Evolutionary conservation across 2,329 filamentous ascomycete species (phyloP), one percentile per base, ranked within the genome.

Genomic region (Paraphoma sp.): DNA sequence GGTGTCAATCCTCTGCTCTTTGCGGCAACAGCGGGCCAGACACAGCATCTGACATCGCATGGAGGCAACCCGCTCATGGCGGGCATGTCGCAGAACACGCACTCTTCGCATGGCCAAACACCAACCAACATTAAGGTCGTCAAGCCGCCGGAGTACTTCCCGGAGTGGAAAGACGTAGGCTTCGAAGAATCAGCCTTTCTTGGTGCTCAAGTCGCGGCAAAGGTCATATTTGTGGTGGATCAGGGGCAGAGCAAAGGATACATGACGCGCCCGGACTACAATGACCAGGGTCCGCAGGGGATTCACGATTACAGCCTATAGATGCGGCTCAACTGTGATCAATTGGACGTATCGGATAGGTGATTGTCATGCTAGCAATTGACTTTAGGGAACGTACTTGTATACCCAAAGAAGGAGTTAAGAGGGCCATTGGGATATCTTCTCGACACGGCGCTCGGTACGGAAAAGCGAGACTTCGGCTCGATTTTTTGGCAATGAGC

Each of bases 1-100:
- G 86, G 62, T 42, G 93, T 97, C 45, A 97, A 98, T 74, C 93
- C 94, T 12, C 88, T 98, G 3, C 86, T 98, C 4, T 90, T 96
- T 57, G 94, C 94, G 4, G 95, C 95, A 1, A 97, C 94, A 0
- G 93, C 90, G 3, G 89, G 88, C 1, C 86, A 86, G 45, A 85
- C 83, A 44, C 73, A 82, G 44, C 77, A 82, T 49, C 79, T 84
- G 53, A 77, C 79, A 65, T 76, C 76, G 44, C 73, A 76, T 29
- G 74, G 73, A 40, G 68, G 61, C 51, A 73, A 64, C 54, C 67
- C 64, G 29, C 59, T 67, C 17, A 69, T 74, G 56, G 62, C 68
- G 12, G 65, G 71, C 43, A 60, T 75, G 62, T 76, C 58, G 53
- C 81, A 84, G 50, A 82, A 84, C 62, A 78, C 81, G 6, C 86